Conservation (phyloP, 1,284 basidiomycete species). For the Amylostereum chailletii region DNA sequence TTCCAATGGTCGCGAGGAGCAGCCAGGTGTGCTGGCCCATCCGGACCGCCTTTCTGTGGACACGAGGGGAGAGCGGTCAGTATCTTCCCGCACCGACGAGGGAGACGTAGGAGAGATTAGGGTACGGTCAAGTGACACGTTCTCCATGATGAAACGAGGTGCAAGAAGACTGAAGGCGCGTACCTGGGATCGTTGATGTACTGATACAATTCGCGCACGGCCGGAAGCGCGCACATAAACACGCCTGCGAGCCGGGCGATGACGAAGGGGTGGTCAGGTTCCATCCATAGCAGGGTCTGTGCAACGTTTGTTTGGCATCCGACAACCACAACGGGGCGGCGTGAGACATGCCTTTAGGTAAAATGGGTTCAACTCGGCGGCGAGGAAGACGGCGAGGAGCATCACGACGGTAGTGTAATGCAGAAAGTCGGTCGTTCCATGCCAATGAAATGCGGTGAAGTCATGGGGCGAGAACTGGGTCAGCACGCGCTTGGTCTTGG, state of each 20-base stretch:
- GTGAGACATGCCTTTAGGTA: conserved; percentile 58
- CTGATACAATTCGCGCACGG: conserved; percentile 71
- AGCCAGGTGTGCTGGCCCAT: conserved; percentile 87
- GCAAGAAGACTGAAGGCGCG: conserved; percentile 16
- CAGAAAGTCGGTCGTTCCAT: conserved; percentile 66
- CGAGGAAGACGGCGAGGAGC: conserved; percentile 70
- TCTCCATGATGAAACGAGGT: no score
- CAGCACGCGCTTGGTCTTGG: conserved; percentile 68
- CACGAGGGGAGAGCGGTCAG: conserved; percentile 8
- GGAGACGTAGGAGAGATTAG: not conserved
- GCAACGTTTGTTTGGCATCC: conserved; percentile 4
- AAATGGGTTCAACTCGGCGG: conserved; percentile 77
- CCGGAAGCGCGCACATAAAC: conserved; percentile 76
- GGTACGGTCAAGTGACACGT: no score
- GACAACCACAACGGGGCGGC: conserved; percentile 1
- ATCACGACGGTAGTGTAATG: conserved; percentile 71
- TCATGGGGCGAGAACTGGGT: conserved; percentile 80
- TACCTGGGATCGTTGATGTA: conserved; percentile 74
- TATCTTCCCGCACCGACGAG: conserved; percentile 5
- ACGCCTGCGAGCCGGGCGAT: conserved; percentile 66
- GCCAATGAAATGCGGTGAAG: conserved; percentile 83
- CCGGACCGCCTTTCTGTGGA: conserved; percentile 56
- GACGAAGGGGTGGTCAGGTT: conserved; percentile 77
- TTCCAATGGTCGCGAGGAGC: conserved; percentile 70
- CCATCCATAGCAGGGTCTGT: conserved; percentile 76